phyloP scores from a whole-genome alignment of 2,329 filamentous ascomycete genomes.

The Mollisia scopiformis region DNA sequence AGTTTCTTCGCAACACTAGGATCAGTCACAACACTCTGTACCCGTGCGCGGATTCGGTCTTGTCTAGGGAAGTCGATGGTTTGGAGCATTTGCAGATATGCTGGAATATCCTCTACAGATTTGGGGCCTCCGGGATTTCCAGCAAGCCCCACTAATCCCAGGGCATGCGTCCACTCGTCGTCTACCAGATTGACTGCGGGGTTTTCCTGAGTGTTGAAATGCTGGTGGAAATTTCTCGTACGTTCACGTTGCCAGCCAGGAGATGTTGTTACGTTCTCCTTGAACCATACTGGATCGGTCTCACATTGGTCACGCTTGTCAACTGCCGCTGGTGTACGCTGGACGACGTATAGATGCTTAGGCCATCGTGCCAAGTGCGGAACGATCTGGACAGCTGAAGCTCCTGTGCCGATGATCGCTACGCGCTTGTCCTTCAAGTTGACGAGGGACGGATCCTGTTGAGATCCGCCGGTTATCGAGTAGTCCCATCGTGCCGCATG shows the following conservation, averaged over 20 bases:
- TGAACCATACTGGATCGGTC: slow-evolving; percentile 48
- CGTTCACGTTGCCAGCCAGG: slow-evolving; percentile 54
- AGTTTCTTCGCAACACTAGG: slow-evolving; percentile 44
- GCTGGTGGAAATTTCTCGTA: slow-evolving; percentile 45
- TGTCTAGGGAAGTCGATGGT: slow-evolving; percentile 37
- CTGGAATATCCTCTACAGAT: neutral
- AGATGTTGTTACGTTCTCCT: slow-evolving; percentile 20
- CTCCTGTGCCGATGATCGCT: slow-evolving; percentile 34
- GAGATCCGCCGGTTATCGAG: slow-evolving; percentile 42
- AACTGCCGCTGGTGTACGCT: slow-evolving; percentile 54
- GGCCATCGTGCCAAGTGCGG: slow-evolving; percentile 49
- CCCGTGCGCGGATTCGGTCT: slow-evolving; percentile 49
- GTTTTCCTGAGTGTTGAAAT: slow-evolving; percentile 24
- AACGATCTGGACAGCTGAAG: slow-evolving; percentile 32
- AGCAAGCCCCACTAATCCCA: neutral
- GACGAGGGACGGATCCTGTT: slow-evolving; percentile 34
- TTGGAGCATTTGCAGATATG: slow-evolving; percentile 25
- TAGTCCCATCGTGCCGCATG: slow-evolving; percentile 50
- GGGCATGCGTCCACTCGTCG: slow-evolving; percentile 42
- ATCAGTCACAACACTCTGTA: slow-evolving; percentile 56
- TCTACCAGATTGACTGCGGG: slow-evolving; percentile 46
- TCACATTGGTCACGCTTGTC: slow-evolving; percentile 41
- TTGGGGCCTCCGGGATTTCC: neutral
- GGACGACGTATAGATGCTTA: slow-evolving; percentile 57
- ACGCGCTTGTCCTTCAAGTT: slow-evolving; percentile 34